Base-by-base conservation (phyloP, 306 rosid species). In the Casuarina cunninghamiana region DNA sequence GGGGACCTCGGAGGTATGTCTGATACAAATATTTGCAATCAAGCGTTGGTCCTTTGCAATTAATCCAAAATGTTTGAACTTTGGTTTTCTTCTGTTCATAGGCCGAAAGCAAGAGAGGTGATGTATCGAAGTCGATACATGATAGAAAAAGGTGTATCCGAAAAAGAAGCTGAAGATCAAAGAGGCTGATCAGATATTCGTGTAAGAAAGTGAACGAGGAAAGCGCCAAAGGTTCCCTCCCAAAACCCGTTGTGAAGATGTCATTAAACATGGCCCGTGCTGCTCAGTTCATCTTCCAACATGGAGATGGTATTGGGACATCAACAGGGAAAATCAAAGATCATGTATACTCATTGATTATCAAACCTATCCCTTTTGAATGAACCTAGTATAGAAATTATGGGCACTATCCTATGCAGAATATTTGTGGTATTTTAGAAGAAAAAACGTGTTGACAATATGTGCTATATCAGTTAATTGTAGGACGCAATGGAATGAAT, bases 81-180 rank as follows among this genome's bases (percentile, higher is more conserved):
- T 21, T 13, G 17, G 6, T 0, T 72, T 39, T 41, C 17, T 26
- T 16, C 5, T n/a, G 1, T 17, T 10, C 21, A 35, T 32, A 7
- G 87, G 82, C 69, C 21, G 84, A 84, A 68, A 37, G 63, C 21
- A 72, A 76, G 71, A 84, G 87, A 77, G 77, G 87, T 0, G 84
- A 80, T 58, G 84, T 84, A n/a, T 53, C 81, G 8, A 84, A 80
- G 44, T 58, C 84, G 82, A 49, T 74, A 69, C 74, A 80, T 73
- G 84, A 73, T 43, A 51, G 77, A 77, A 15, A 74, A 58, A 62
- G 77, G 82, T 10, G 6, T 58, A 74, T 50, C 75, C 6, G 68
- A 77, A 77, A 74, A 77, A 73, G 79, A 80, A 75, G 82, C 82
- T 39, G 37, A 35, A 38, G 26, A 53, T 10, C 65, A 13, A 68